phyloP scores from a whole-genome alignment of 768 basidiomycete genomes.

The Clavaria fumosa region DNA sequence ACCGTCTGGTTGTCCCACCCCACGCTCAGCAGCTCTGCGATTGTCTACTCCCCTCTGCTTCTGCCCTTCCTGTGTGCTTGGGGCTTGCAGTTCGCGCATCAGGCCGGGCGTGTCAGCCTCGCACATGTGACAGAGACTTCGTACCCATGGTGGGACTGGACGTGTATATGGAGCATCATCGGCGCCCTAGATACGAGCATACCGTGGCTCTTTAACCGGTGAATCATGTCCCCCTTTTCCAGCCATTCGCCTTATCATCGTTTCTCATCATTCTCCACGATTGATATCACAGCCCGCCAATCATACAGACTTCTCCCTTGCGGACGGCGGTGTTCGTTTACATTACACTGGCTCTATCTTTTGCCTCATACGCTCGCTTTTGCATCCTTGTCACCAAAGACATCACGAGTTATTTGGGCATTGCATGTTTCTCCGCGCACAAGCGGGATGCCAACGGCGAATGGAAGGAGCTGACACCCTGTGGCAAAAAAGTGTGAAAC shows the following conservation, averaged over 20 bases:
- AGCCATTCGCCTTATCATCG: constrained; percentile 1
- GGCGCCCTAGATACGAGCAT: constrained; percentile 77
- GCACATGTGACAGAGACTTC: constrained; percentile 75
- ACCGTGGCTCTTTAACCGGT: constrained; percentile 52
- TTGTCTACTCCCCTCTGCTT: constrained; percentile 64
- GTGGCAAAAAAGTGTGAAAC: no score
- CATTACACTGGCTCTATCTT: constrained; percentile 49
- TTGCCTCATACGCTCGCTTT: constrained; percentile 62
- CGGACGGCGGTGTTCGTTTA: constrained; percentile 59
- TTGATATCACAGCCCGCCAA: constrained; percentile 30
- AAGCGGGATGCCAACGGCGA: constrained; percentile 62
- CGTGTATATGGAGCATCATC: constrained; percentile 71
- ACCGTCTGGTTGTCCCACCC: constrained; percentile 72
- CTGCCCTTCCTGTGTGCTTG: constrained; percentile 83
- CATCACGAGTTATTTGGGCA: constrained; percentile 84
- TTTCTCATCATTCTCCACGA: background rate
- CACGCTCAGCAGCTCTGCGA: constrained; percentile 37
- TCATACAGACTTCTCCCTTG: constrained; percentile 55
- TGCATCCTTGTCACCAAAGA: constrained; percentile 70
- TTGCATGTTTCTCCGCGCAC: constrained; percentile 86
- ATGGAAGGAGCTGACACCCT: no score
- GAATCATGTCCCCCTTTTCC: constrained; percentile 14
- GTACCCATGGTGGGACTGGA: constrained; percentile 79
- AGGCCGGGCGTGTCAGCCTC: constrained; percentile 85
- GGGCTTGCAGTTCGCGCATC: constrained; percentile 84